Conservation (phyloP, 805 yeast species). For the Metschnikowia henanensis region DNA sequence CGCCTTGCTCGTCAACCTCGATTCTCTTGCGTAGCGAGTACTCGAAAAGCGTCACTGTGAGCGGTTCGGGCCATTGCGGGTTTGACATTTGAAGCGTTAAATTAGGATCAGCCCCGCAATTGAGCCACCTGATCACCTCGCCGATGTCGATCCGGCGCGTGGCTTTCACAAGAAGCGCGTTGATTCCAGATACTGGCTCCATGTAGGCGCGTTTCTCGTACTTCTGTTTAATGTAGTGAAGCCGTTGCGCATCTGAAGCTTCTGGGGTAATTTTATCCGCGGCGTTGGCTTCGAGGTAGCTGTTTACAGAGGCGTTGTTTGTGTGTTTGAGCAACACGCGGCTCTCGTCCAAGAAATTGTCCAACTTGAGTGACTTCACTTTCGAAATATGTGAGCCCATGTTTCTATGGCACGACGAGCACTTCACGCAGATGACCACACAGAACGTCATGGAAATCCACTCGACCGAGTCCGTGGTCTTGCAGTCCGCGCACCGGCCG, state of each 20-base stretch:
- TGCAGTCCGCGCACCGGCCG: constrained; percentile 77
- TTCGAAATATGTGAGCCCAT: constrained; percentile 82
- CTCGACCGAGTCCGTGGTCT: constrained; percentile 61
- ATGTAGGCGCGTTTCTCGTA: constrained; percentile 56
- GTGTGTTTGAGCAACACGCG: constrained; percentile 50
- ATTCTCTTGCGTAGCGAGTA: constrained; percentile 53
- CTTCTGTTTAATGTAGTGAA: constrained; percentile 62
- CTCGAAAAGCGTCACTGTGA: constrained; percentile 33
- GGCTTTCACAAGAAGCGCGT: constrained; percentile 48
- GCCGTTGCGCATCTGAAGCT: constrained; percentile 47
- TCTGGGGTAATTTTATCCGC: constrained; percentile 26
- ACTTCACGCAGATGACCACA: constrained; percentile 74
- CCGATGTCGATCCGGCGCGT: constrained; percentile 50
- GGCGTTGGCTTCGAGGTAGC: constrained; percentile 54
- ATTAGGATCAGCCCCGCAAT: constrained; percentile 50
- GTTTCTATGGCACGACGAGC: constrained; percentile 87
- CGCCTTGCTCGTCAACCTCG: constrained; percentile 17
- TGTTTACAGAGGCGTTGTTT: constrained; percentile 56
- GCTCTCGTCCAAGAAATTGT: constrained; percentile 62
- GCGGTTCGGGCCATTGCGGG: constrained; percentile 17
- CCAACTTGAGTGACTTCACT: constrained; percentile 75
- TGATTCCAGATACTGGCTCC: constrained; percentile 18
- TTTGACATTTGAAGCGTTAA: constrained; percentile 35
- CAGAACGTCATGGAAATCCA: constrained; percentile 83
- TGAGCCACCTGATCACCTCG: constrained; percentile 43